phyloP scores from a whole-genome alignment of 2,329 filamentous ascomycete species.

The Ampelomyces quisqualis region DNA sequence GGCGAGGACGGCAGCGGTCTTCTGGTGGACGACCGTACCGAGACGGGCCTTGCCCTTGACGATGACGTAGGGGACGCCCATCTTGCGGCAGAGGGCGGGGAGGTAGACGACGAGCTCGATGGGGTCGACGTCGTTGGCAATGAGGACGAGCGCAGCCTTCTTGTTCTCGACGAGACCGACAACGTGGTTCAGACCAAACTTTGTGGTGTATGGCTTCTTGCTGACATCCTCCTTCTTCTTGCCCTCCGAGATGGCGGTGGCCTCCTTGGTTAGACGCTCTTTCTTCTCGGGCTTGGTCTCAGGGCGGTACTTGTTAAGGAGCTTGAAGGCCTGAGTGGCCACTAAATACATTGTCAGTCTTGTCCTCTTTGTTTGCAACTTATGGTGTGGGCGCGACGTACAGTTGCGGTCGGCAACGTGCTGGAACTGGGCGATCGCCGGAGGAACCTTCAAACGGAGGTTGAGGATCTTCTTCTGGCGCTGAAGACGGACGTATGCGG shows the following conservation, averaged over 20 bases:
- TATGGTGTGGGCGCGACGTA: slow-evolving; percentile 20
- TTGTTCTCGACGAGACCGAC: slow-evolving; percentile 69
- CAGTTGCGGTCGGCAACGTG: slow-evolving; percentile 67
- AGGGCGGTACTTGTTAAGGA: slow-evolving; percentile 99
- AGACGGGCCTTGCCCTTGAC: slow-evolving; percentile 99
- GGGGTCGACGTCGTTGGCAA: slow-evolving; percentile 99
- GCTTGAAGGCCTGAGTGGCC: slow-evolving; percentile 95
- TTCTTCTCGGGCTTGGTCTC: slow-evolving; percentile 99
- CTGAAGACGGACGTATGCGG: slow-evolving; percentile 90
- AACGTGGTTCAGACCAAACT: slow-evolving; percentile 99
- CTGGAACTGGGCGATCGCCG: slow-evolving; percentile 96
- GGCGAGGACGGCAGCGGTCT: slow-evolving; percentile 96
- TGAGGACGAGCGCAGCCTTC: slow-evolving; percentile 97
- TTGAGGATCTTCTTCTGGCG: slow-evolving; percentile 94
- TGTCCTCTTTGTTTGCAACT: slow-evolving; percentile 73
- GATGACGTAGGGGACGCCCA: slow-evolving; percentile 97
- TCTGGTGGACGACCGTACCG: slow-evolving; percentile 99
- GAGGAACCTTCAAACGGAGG: slow-evolving; percentile 97
- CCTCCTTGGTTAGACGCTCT: slow-evolving; percentile 97
- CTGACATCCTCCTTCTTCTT: slow-evolving; percentile 99
- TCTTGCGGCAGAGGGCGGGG: slow-evolving; percentile 98
- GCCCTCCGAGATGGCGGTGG: slow-evolving; percentile 94
- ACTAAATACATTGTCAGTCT: slow-evolving; percentile 43
- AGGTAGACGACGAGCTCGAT: slow-evolving; percentile 99
- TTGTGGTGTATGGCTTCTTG: slow-evolving; percentile 99